phyloP scores from a whole-genome alignment of 139 green algal genomes.

The Asterochloris sp. region DNA sequence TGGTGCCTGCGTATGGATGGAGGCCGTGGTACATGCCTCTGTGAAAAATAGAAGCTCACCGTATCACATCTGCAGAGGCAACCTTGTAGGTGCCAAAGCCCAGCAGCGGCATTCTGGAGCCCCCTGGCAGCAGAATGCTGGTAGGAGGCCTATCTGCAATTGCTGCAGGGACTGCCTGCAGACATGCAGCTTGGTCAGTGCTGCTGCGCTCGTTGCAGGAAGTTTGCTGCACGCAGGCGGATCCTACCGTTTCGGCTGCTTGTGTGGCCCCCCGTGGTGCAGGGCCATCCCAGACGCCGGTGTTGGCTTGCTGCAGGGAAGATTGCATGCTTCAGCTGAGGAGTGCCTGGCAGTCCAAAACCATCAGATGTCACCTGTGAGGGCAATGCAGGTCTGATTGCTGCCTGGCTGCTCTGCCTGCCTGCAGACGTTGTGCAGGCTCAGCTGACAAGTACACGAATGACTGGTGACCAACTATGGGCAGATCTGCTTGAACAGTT shows the following conservation, averaged over 20 bases:
- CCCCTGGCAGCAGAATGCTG: constrained; percentile 44
- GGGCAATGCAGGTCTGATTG: neutral
- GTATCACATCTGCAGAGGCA: constrained; percentile 41
- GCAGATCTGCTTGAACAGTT: no score
- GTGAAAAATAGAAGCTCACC: constrained; percentile 10
- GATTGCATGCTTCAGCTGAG: neutral
- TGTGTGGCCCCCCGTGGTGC: constrained; percentile 47
- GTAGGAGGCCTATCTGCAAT: constrained; percentile 27
- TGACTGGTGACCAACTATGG: no score
- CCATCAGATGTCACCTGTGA: neutral
- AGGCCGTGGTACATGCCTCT: neutral
- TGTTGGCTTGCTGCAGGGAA: constrained; percentile 12
- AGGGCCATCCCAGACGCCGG: constrained; percentile 75
- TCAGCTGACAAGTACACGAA: neutral
- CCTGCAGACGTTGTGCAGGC: neutral
- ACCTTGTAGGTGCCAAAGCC: constrained; percentile 69
- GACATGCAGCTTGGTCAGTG: neutral
- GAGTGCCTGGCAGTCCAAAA: neutral
- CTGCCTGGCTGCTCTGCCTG: neutral
- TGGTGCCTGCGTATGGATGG: neutral
- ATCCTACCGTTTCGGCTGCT: neutral
- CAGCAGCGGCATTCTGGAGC: constrained; percentile 57
- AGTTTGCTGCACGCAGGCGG: neutral
- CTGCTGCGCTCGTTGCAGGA: neutral
- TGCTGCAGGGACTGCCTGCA: neutral